These are phyloP conservation scores for Agrocybe chaxingu DNA, from an alignment of 768 basidiomycete genomes.

Conservation along the genomic window DNA sequence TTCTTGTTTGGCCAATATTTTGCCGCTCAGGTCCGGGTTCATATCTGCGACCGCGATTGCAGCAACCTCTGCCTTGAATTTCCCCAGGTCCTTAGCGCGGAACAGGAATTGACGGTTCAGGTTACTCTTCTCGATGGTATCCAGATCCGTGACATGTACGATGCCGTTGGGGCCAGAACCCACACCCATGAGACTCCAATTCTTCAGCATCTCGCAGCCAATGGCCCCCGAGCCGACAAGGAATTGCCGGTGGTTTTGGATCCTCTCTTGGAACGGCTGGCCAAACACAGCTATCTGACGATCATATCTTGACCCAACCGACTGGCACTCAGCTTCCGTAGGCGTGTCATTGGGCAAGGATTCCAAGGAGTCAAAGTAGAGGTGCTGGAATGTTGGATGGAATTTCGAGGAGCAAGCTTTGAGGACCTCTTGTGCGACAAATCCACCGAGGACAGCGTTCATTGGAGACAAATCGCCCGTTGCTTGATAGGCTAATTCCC, in stretches of 20 bases:
- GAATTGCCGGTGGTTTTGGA: slow-evolving; percentile 89
- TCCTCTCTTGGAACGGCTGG: slow-evolving; percentile 86
- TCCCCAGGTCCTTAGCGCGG: slow-evolving; percentile 91
- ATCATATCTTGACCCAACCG: slow-evolving; percentile 84
- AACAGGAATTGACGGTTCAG: slow-evolving; percentile 98
- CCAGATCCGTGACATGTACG: slow-evolving; percentile 94
- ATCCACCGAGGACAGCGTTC: slow-evolving; percentile 92
- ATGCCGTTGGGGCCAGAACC: slow-evolving; percentile 73
- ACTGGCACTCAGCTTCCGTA: slow-evolving; percentile 79
- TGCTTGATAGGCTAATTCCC: slow-evolving; percentile 89
- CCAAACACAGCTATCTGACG: slow-evolving; percentile 96
- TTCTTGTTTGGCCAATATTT: slow-evolving; percentile 87
- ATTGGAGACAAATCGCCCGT: slow-evolving; percentile 87
- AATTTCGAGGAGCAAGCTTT: slow-evolving; percentile 98
- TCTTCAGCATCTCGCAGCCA: slow-evolving; percentile 99
- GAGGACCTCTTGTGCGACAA: slow-evolving; percentile 96
- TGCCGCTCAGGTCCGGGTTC: slow-evolving; percentile 87
- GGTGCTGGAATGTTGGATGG: slow-evolving; percentile 90
- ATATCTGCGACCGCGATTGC: slow-evolving; percentile 89
- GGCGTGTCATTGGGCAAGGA: slow-evolving; percentile 79
- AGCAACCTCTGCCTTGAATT: slow-evolving; percentile 96
- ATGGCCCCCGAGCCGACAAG: slow-evolving; percentile 98
- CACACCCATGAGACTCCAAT: slow-evolving; percentile 99
- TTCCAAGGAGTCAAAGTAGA: slow-evolving; percentile 98
- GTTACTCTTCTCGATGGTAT: slow-evolving; percentile 99